Conservation (phyloP, 192 early-diverging fungal genomes). For the Coemansia sp. region DNA sequence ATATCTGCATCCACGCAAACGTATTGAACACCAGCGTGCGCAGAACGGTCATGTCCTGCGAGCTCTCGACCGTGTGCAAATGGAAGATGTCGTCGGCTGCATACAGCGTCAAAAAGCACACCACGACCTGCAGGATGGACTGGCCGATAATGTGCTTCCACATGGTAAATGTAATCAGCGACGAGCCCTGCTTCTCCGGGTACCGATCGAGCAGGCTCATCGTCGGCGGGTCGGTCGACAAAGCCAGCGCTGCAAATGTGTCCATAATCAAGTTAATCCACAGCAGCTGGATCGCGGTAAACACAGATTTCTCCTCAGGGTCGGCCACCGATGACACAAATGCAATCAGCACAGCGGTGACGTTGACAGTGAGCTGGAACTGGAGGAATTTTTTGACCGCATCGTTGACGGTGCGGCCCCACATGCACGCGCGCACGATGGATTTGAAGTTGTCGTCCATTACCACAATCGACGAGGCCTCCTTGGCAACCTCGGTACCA, state of each 20-base stretch:
- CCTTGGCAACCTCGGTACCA: conserved; percentile 99
- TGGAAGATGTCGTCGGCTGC: conserved; percentile 62
- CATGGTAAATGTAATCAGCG: conserved; percentile 88
- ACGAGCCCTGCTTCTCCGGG: conserved; percentile 77
- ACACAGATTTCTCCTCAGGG: conserved; percentile 68
- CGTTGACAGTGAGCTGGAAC: conserved; percentile 98
- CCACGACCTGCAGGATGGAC: conserved; percentile 81
- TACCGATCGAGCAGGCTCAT: conserved; percentile 79
- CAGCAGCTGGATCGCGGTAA: conserved; percentile 94
- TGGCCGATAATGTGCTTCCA: conserved; percentile 96
- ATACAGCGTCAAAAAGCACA: conserved; percentile 77
- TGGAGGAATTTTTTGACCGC: conserved; percentile 97
- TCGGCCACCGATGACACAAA: conserved; percentile 73
- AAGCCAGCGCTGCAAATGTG: conserved; percentile 94
- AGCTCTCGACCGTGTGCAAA: conserved; percentile 50
- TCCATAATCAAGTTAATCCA: conserved; percentile 99
- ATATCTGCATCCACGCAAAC: conserved; percentile 88
- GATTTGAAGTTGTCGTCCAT: conserved; percentile 99
- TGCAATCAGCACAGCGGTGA: conserved; percentile 80
- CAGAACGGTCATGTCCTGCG: conserved; percentile 51
- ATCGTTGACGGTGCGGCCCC: conserved; percentile 97
- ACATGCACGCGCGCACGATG: conserved; percentile 95
- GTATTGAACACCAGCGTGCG: conserved; percentile 90
- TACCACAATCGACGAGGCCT: conserved; percentile 95
- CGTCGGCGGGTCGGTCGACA: conserved; percentile 93